Conservation (phyloP, 2,329 filamentous ascomycete species). For the Colletotrichum trifolii region DNA sequence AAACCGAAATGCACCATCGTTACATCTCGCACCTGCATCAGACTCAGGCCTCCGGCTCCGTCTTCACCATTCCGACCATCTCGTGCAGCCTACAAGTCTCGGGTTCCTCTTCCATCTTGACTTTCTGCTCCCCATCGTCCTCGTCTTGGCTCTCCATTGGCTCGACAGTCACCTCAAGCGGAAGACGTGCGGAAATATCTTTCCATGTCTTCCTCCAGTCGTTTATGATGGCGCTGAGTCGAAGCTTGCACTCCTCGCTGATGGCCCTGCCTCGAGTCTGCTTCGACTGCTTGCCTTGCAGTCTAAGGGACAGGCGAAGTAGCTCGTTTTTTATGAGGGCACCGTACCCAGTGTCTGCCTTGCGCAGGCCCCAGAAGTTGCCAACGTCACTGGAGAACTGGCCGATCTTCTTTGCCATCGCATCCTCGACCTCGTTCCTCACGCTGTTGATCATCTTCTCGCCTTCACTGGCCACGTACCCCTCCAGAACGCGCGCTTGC, state of each 20-base stretch:
- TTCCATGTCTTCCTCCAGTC: background rate
- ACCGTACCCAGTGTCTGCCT: background rate
- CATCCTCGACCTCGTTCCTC: conserved; percentile 1
- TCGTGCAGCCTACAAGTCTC: background rate
- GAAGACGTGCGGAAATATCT: background rate
- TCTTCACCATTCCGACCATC: background rate
- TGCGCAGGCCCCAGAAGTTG: background rate
- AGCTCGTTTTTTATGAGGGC: background rate
- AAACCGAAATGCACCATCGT: background rate
- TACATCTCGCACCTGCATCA: background rate
- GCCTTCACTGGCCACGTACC: background rate
- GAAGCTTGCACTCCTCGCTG: background rate
- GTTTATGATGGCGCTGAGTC: background rate
- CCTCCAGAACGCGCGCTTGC: background rate
- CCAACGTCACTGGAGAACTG: background rate
- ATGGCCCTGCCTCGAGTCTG: background rate
- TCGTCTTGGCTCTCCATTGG: background rate
- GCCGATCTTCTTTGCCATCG: background rate
- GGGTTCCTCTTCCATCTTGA: conserved; percentile 4
- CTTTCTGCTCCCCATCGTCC: background rate
- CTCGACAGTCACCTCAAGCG: background rate
- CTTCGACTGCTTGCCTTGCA: background rate
- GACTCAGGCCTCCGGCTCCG: background rate
- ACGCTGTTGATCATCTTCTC: background rate
- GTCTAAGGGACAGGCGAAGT: background rate